Conservation (phyloP, 345 rosid genomes). For the Eucalyptus paniculata region DNA sequence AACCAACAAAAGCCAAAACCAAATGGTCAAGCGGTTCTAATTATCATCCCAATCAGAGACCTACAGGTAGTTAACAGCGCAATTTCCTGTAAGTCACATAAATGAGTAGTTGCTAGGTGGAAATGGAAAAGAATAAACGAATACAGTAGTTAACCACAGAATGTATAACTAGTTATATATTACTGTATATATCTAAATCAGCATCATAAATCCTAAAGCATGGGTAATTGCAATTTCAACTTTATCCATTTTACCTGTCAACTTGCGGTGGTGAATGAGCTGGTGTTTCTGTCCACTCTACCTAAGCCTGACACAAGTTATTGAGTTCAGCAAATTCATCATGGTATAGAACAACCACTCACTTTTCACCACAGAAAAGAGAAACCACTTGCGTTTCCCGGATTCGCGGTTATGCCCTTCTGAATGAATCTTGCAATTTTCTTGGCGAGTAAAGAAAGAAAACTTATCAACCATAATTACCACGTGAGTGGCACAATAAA, state of each 20-base stretch:
- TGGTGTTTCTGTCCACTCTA: slow-evolving; percentile 58
- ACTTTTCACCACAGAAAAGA: not conserved
- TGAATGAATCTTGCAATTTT: not conserved
- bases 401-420: not conserved
- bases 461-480: not conserved
- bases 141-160: not conserved
- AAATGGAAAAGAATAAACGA: not conserved
- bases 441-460: not conserved
- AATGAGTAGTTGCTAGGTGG: not conserved
- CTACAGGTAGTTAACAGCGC: not conserved
- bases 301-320: slow-evolving; percentile 54
- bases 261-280: slow-evolving; percentile 36
- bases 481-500: not conserved
- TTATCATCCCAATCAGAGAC: not conserved
- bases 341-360: not conserved
- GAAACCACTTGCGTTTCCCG: not conserved
- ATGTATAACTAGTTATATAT: not conserved
- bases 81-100: not conserved
- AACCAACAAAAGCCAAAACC: not conserved
- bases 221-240: not conserved
- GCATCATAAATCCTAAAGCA: not conserved
- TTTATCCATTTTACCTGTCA: slow-evolving; percentile 26
- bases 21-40: not conserved
- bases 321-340: not conserved
- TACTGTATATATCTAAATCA: not conserved